Evolutionary conservation across 148 eudicot species (phyloP).

Genomic region (Persicaria maculosa): DNA sequence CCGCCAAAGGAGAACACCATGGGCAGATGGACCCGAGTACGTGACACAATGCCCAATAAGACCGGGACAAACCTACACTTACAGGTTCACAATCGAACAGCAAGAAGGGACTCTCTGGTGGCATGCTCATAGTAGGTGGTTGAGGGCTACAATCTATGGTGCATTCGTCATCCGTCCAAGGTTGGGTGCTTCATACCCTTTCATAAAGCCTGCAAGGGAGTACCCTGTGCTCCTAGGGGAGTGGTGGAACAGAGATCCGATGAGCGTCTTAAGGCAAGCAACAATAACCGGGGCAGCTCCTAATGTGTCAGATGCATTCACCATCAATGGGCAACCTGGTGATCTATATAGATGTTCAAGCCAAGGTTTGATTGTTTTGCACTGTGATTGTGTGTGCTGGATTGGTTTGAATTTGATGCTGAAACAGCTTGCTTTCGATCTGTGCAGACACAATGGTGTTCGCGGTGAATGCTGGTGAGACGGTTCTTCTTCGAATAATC

Average conservation of each 20-base stretch:
- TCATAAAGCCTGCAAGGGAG: constrained; percentile 55
- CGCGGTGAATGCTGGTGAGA: constrained; percentile 45
- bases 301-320: constrained; percentile 72
- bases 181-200: constrained; percentile 59
- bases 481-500: constrained; percentile 70
- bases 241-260: constrained; percentile 90
- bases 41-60: constrained; percentile 88
- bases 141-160: constrained; percentile 85
- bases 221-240: constrained; percentile 70
- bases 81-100: constrained; percentile 57
- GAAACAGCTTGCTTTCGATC: neutral
- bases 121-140: constrained; percentile 93
- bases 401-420: neutral
- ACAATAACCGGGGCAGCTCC: constrained; percentile 68
- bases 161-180: constrained; percentile 81
- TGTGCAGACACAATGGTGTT: constrained; percentile 49
- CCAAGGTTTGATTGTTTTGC: constrained; percentile 35
- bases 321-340: constrained; percentile 86
- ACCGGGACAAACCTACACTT: constrained; percentile 75
- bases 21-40: constrained; percentile 93
- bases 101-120: constrained; percentile 95
- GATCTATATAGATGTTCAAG: constrained; percentile 69
- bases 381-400: too few relatives aligned
- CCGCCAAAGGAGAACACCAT: constrained; percentile 72
- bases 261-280: constrained; percentile 53